Base-by-base conservation (phyloP, 495 filamentous ascomycete genomes). In the Entonaema liquescens region DNA sequence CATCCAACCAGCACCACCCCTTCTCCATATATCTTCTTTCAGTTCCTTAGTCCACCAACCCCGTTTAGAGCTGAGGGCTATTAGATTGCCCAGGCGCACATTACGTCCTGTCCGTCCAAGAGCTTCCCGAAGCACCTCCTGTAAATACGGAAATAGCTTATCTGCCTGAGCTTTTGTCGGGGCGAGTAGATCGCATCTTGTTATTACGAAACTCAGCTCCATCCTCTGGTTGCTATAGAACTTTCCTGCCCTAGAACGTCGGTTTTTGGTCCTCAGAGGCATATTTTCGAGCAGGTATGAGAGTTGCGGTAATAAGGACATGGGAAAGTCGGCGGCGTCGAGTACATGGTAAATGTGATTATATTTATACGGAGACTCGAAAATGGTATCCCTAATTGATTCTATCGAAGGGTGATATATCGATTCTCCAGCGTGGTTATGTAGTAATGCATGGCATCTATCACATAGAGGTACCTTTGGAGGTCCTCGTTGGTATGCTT, bases 281-380 rank as follows among this genome's bases (percentile, higher is more conserved):
- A 88, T 83, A 1, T 90, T 70, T 1, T 86, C 82, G 1, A 98
- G 83, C 2, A 85, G 63, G 0, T 78, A 68, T 4, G 80, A 76
- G 9, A 88, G 77, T 44, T 87, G 84, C 2, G 91, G 89, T 6
- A 97, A 79, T 9, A 99, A 77, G 1, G 95, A 97, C 84, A 99
- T 89, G 21, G 95, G 95, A 68, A 99, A 97, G 76, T 99, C 95
- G 15, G 94, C 96, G 4, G 95, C 95, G 74, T 99, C 95, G n/a
- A 98, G 75, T n/a, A 99, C 85, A 78, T 98, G 94, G 77, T 98
- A 99, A 60, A 99, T 87, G 72, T 97, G 94, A 76, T 98, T 98
- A 69, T 90, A 82, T 74, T 90, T 92, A 77, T 95, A 86, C 1
- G 93, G 93, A 0, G 95, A 94, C 69, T 95, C 91, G 19, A 88